A percentile compares a stretch with the other conserved stretches of the same genome.
These are phyloP conservation scores for Bryoerythrophyllum caledonicum DNA, from an alignment of 225 moss, liverwort and hornwort genomes.

Conservation along the genomic window DNA sequence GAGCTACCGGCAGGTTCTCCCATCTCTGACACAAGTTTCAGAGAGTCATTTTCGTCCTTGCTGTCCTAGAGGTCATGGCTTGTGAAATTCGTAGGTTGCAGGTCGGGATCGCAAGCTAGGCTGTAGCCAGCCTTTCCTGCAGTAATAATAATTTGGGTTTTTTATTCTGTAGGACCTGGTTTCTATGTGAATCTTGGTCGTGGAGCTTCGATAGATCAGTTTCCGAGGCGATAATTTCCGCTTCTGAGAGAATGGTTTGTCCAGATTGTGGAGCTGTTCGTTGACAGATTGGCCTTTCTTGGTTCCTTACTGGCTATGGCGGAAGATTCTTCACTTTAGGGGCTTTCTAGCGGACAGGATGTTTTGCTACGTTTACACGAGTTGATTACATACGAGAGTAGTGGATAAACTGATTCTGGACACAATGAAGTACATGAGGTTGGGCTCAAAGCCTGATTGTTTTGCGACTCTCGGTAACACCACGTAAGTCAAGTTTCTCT, in stretches of 20 bases:
- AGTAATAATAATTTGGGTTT: slow-evolving; percentile 19
- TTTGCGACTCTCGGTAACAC: slow-evolving; percentile 61
- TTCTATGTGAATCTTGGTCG: slow-evolving; percentile 14
- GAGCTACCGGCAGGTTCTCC: slow-evolving; percentile 26
- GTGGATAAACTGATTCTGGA: slow-evolving; percentile 11
- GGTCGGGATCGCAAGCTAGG: not conserved
- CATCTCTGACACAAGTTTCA: slow-evolving; percentile 23
- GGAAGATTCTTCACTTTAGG: not conserved
- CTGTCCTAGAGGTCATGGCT: slow-evolving; percentile 20
- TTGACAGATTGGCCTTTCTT: not conserved
- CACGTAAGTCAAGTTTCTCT: slow-evolving; percentile 48
- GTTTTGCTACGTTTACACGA: slow-evolving; percentile 9
- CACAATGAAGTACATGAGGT: slow-evolving; percentile 94
- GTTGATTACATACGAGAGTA: slow-evolving; percentile 14
- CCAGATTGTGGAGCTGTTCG: slow-evolving; percentile 15
- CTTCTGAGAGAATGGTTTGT: not conserved
- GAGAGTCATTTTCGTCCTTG: slow-evolving; percentile 14
- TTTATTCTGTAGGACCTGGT: slow-evolving; percentile 1
- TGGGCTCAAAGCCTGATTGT: slow-evolving; percentile 80
- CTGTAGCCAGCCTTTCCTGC: slow-evolving; percentile 15
- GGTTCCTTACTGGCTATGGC: slow-evolving; percentile 18
- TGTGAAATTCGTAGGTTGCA: slow-evolving; percentile 19
- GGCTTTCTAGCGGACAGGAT: slow-evolving; percentile 10
- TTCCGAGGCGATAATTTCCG: slow-evolving; percentile 8
- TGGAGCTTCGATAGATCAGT: not conserved